phyloP scores from a whole-genome alignment of 371 early-diverging fungal species.

The Mucor irregularis region DNA sequence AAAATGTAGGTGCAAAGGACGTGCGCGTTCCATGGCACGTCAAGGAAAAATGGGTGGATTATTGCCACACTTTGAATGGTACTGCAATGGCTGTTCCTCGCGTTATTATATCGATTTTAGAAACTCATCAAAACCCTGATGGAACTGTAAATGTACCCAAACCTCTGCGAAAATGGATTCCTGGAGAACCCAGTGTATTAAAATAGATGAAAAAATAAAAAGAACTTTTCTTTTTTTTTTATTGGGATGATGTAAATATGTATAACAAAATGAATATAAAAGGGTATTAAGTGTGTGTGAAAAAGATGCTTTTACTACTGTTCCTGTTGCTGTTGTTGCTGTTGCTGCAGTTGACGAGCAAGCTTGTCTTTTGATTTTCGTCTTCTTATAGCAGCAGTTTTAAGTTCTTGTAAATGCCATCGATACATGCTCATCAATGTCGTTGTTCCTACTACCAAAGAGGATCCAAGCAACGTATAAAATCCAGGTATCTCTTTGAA shows the following conservation, averaged over 20 bases:
- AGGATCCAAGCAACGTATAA: conserved; percentile 57
- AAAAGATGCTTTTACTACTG: not conserved
- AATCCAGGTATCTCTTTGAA: conserved; percentile 65
- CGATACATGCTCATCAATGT: conserved; percentile 60
- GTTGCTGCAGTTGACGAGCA: conserved; percentile 4
- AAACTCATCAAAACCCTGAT: conserved; percentile 75
- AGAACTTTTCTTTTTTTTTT: not conserved
- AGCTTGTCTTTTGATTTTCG: conserved; percentile 13
- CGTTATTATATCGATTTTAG: conserved; percentile 83
- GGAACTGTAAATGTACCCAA: conserved; percentile 77
- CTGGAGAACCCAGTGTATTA: conserved; percentile 37
- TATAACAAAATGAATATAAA: too few species aligned
- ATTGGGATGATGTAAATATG: not conserved
- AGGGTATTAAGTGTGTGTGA: not conserved
- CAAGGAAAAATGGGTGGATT: conserved; percentile 49
- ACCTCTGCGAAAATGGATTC: conserved; percentile 74
- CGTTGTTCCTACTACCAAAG: conserved; percentile 62
- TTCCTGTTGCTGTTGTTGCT: not conserved
- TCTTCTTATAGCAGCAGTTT: conserved; percentile 13
- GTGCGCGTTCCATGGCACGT: conserved; percentile 19
- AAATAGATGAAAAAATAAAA: conserved; percentile 11
- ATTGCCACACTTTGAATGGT: conserved; percentile 92
- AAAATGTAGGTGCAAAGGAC: conserved; percentile 33
- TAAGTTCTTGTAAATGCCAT: conserved; percentile 38
- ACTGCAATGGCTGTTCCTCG: conserved; percentile 94